Percentiles rank a stretch among this genome's conserved stretches.
Conservation (phyloP, 306 rosid species). For the Medicago ruthenica region DNA sequence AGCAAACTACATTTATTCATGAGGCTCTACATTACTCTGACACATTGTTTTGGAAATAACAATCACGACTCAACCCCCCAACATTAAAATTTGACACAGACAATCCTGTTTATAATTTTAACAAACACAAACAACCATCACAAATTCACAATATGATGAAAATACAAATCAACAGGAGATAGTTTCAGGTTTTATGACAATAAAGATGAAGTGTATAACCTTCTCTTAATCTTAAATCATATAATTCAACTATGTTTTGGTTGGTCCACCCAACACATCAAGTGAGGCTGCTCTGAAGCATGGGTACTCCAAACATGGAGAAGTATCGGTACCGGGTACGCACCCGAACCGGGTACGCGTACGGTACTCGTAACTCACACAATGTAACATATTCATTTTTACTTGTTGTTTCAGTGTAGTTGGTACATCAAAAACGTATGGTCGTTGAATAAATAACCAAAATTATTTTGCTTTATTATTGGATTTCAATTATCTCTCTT, state of each 20-base stretch:
- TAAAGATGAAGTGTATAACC: conserved; percentile 24
- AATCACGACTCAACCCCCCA: not conserved
- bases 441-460: no score
- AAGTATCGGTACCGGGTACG: no score
- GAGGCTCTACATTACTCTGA: conserved; percentile 3
- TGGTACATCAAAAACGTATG: no score
- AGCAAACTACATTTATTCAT: conserved; percentile 9
- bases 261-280: not conserved
- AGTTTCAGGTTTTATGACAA: not conserved
- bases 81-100: conserved; percentile 1
- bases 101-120: not conserved
- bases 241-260: conserved; percentile 15
- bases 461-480: no score
- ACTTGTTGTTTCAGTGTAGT: no score
- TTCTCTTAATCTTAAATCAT: conserved; percentile 4
- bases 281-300: no score
- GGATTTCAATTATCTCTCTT: no score
- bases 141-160: not conserved
- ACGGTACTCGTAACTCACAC: no score
- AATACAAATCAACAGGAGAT: not conserved
- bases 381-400: no score
- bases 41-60: conserved; percentile 1
- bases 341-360: no score
- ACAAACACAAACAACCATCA: conserved; percentile 9
- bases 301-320: no score